Base-by-base conservation (phyloP, 1,284 basidiomycete genomes). In the Trametes versicolor region DNA sequence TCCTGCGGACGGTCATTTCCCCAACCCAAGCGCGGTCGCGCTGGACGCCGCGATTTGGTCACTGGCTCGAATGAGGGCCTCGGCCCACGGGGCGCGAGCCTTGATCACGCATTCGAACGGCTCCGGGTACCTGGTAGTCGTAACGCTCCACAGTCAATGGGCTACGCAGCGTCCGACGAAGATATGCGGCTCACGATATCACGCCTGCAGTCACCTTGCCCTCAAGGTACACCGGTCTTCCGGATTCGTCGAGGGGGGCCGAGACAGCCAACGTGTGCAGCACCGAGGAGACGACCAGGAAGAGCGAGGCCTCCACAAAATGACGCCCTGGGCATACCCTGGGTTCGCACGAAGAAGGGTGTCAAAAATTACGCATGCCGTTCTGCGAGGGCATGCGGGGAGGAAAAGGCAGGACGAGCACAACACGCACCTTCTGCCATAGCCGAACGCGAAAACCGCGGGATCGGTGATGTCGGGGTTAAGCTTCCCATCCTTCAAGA, bases 301-400 rank as follows among this genome's bases (percentile, higher is more conserved):
- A 64, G 23, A 64, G 47, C 10, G 63, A 64, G 17, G 53, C 43
- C 23, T 64, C 58, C 2, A 58, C 63, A n/a, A 64, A 60, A 25
- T 64, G 39, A 4, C 58, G 51, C 1, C 63, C 63, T 3, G 63
- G 63, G 37, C 63, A 64, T 2, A 64, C 48, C n/a, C 63, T 64
- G 48, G n/a, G 41, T 15, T 29, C 13, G 4, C 27, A 34, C 17
- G 17, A 43, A n/a, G 3, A 2, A 4, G 34, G n/a, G 8, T 10
- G 13, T 25, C 10, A 32, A 25, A 29, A 12, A 17, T 43, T 21
- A 32, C 21, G 10, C 25, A 7, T n/a, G 29, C 29, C 8, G 10
- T 39, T 39, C 15, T 13, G 15, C 15, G 4, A 10, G 17, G 15
- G 17, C 41, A n/a, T n/a, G 19, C 19, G 19, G 27, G 13, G 13